phyloP scores from a whole-genome alignment of 345 rosid genomes.

The Psidium friedrichsthalianum region DNA sequence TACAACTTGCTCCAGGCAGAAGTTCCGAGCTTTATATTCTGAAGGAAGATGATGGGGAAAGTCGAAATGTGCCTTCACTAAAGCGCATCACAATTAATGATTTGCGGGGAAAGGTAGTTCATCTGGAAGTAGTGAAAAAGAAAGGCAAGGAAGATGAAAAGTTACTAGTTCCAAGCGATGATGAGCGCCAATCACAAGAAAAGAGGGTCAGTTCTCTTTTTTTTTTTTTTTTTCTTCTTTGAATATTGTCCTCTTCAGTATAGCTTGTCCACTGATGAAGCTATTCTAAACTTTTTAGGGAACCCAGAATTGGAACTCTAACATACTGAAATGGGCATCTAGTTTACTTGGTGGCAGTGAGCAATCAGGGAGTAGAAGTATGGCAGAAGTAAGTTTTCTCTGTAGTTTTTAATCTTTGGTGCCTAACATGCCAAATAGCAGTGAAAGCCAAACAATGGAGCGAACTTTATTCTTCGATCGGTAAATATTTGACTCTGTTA shows the following conservation, averaged over 20 bases:
- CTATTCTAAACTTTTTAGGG: slow-evolving; percentile 24
- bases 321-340: slow-evolving; percentile 91
- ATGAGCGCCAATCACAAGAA: slow-evolving; percentile 31
- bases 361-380: slow-evolving; percentile 23
- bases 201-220: slow-evolving; percentile 31
- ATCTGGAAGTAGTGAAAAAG: slow-evolving; percentile 76
- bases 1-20: slow-evolving; percentile 97
- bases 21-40: slow-evolving; percentile 78
- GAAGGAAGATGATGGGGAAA: slow-evolving; percentile 44
- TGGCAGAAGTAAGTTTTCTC: neutral
- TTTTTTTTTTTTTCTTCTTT: neutral
- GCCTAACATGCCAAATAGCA: neutral
- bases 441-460: neutral
- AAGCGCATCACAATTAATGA: slow-evolving; percentile 77
- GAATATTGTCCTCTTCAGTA: neutral
- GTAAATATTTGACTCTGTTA: neutral
- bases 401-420: neutral
- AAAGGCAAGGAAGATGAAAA: slow-evolving; percentile 91
- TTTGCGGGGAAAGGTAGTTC: slow-evolving; percentile 93
- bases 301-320: slow-evolving; percentile 62
- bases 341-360: slow-evolving; percentile 64
- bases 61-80: slow-evolving; percentile 31
- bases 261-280: neutral
- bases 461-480: neutral
- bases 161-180: slow-evolving; percentile 59